A percentile compares a stretch with the other conserved stretches of the same genome.
These are phyloP conservation scores for Trichothecium roseum DNA, from an alignment of 2,329 filamentous ascomycete species.

Conservation along the genomic window DNA sequence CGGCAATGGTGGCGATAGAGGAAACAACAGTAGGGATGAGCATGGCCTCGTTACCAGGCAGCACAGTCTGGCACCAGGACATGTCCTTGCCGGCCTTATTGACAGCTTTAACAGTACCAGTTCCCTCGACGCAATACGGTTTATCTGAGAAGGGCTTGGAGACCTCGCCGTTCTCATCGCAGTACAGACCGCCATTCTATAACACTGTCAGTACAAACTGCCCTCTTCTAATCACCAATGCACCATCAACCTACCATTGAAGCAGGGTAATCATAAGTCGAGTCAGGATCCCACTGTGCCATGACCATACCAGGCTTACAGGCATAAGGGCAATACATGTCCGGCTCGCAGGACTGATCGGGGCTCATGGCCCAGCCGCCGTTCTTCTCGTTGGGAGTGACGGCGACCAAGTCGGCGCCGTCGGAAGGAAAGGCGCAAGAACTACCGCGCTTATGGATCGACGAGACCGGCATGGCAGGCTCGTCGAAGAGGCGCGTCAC, in stretches of 20 bases:
- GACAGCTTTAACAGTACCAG: slow-evolving; percentile 51
- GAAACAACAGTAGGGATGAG: slow-evolving; percentile 65
- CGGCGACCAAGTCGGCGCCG: slow-evolving; percentile 52
- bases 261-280: slow-evolving; percentile 56
- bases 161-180: slow-evolving; percentile 54
- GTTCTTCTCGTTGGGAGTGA: slow-evolving; percentile 56
- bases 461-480: slow-evolving; percentile 8
- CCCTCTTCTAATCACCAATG: neutral
- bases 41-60: slow-evolving; percentile 75
- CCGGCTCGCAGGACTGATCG: slow-evolving; percentile 56
- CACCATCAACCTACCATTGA: slow-evolving; percentile 61
- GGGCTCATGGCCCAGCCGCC: slow-evolving; percentile 74
- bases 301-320: slow-evolving; percentile 68
- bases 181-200: slow-evolving; percentile 63
- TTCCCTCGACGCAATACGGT: slow-evolving; percentile 61
- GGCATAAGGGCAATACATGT: slow-evolving; percentile 65
- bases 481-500: slow-evolving; percentile 11
- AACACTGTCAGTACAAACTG: slow-evolving; percentile 6
- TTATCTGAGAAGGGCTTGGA: slow-evolving; percentile 58
- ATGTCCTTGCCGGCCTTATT: slow-evolving; percentile 55
- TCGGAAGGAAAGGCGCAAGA: slow-evolving; percentile 54
- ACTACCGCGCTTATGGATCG: slow-evolving; percentile 40
- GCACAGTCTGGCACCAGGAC: slow-evolving; percentile 69
- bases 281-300: slow-evolving; percentile 66
- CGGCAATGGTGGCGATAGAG: slow-evolving; percentile 49